A percentile compares a stretch with the other conserved stretches of the same genome.
Conservation (phyloP, 2,329 filamentous ascomycete species). For the Neofusicoccum cordaticola region DNA sequence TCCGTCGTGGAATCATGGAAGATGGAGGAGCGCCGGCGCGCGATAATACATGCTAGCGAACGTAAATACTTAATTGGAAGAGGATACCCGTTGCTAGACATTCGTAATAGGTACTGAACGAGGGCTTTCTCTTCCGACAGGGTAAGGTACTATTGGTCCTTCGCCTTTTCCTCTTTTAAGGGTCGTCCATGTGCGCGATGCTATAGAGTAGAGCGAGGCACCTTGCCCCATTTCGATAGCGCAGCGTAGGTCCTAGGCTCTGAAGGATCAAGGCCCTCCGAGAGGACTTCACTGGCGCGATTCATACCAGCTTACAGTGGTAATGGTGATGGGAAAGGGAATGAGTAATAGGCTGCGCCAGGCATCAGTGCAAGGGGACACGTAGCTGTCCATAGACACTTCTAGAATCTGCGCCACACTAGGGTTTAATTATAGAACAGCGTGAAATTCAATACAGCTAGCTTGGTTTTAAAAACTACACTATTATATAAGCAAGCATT, state of each 20-base stretch:
- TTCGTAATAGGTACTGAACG: conserved; percentile 22
- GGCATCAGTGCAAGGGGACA: too few relatives aligned
- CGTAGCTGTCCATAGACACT: too few relatives aligned
- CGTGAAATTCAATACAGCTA: too few relatives aligned
- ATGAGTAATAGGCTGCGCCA: too few relatives aligned
- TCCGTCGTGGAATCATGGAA: not conserved
- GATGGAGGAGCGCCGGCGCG: conserved; percentile 17
- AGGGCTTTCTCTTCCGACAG: conserved; percentile 28
- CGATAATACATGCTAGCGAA: conserved; percentile 8
- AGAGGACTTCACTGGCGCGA: not conserved
- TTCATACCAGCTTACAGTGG: too few relatives aligned
- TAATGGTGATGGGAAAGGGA: too few relatives aligned
- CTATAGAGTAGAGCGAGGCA: conserved; percentile 28
- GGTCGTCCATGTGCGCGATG: conserved; percentile 24
- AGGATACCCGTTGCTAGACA: conserved; percentile 22
- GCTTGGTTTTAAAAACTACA: too few relatives aligned
- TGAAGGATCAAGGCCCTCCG: not conserved
- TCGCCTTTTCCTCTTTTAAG: conserved; percentile 28
- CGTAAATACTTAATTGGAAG: conserved; percentile 23
- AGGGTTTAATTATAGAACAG: too few relatives aligned
- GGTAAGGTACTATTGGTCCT: conserved; percentile 28
- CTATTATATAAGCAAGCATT: too few relatives aligned
- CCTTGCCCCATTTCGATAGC: conserved; percentile 21
- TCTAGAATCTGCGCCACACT: too few relatives aligned
- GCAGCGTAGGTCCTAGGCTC: conserved; percentile 17